Evolutionary conservation across 306 rosid genomes (phyloP).

Genomic region (Ormosia semicastrata): DNA sequence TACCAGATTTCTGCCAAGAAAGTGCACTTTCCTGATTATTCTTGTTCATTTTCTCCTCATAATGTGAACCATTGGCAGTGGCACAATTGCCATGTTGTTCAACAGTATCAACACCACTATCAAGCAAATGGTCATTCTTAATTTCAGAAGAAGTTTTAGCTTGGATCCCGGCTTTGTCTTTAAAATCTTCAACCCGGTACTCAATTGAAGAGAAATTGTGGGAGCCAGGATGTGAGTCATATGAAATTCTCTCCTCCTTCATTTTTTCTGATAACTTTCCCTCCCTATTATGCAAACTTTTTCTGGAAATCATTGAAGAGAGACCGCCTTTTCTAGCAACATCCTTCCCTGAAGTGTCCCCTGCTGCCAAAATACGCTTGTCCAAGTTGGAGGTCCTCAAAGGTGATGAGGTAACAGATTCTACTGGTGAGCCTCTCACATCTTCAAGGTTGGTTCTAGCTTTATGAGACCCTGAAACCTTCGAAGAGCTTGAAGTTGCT

Average conservation of each 20-base stretch:
- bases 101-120: conserved; percentile 10
- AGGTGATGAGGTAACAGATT: conserved; percentile 72
- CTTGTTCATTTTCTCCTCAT: conserved; percentile 35
- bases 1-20: conserved; percentile 39
- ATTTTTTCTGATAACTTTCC: conserved; percentile 27
- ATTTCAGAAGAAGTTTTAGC: conserved; percentile 23
- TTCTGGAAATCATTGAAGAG: conserved; percentile 20
- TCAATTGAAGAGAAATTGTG: conserved; percentile 25
- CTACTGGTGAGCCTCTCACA: conserved; percentile 59
- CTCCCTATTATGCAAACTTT: conserved; percentile 23
- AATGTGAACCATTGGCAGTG: conserved; percentile 22
- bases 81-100: conserved; percentile 28
- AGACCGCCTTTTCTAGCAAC: conserved; percentile 32
- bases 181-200: conserved; percentile 17
- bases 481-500: conserved; percentile 69
- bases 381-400: conserved; percentile 40
- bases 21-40: conserved; percentile 26
- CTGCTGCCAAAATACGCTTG: conserved; percentile 26
- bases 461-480: conserved; percentile 51
- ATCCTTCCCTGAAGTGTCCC: conserved; percentile 35
- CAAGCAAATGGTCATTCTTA: conserved; percentile 13
- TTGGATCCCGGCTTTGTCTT: conserved; percentile 17
- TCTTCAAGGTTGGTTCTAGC: conserved; percentile 43
- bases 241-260: conserved; percentile 29
- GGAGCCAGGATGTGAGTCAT: conserved; percentile 18